Percentiles rank a stretch among this genome's conserved stretches.
These are phyloP conservation scores for Stagonosporopsis tanaceti DNA, from an alignment of 2,329 filamentous ascomycete genomes.

Conservation along the genomic window DNA sequence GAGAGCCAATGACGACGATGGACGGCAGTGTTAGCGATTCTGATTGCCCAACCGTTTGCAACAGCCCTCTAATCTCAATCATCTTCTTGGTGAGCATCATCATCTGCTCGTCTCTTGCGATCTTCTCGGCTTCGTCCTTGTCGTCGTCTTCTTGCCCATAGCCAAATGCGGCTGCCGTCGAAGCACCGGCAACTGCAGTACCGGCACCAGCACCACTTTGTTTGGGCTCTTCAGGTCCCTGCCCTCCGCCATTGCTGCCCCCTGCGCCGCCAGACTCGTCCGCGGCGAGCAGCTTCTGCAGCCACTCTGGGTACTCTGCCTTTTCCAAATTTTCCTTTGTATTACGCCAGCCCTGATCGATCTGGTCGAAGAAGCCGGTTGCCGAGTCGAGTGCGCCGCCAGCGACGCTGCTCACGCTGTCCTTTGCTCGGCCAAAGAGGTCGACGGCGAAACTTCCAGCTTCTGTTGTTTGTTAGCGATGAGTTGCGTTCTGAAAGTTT, in stretches of 20 bases:
- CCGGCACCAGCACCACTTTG: slow-evolving; percentile 57
- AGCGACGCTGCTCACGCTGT: slow-evolving; percentile 74
- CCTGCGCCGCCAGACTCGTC: slow-evolving; percentile 51
- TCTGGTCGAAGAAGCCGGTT: slow-evolving; percentile 79
- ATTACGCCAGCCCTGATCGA: slow-evolving; percentile 79
- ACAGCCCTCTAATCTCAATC: slow-evolving; percentile 95
- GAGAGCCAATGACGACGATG: slow-evolving; percentile 98
- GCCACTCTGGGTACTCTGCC: slow-evolving; percentile 75
- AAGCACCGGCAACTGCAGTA: slow-evolving; percentile 71
- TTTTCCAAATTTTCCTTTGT: slow-evolving; percentile 82
- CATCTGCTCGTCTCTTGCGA: slow-evolving; percentile 94
- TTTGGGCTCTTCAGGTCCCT: slow-evolving; percentile 59
- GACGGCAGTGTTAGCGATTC: slow-evolving; percentile 88
- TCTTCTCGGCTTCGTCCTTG: slow-evolving; percentile 69
- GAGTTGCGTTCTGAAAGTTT: no score
- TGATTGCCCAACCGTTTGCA: slow-evolving; percentile 91
- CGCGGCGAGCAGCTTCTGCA: slow-evolving; percentile 71
- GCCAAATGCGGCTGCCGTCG: slow-evolving; percentile 79
- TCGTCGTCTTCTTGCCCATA: slow-evolving; percentile 74
- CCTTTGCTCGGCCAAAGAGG: slow-evolving; percentile 74
- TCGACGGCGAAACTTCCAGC: slow-evolving; percentile 81
- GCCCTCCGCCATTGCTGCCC: slow-evolving; percentile 48
- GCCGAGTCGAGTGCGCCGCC: slow-evolving; percentile 74
- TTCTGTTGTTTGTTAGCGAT: slow-evolving; percentile 62
- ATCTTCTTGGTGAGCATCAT: slow-evolving; percentile 99